Evolutionary conservation across 2,329 filamentous ascomycete species (phyloP).

Genomic region (Pezicula neosporulosa): DNA sequence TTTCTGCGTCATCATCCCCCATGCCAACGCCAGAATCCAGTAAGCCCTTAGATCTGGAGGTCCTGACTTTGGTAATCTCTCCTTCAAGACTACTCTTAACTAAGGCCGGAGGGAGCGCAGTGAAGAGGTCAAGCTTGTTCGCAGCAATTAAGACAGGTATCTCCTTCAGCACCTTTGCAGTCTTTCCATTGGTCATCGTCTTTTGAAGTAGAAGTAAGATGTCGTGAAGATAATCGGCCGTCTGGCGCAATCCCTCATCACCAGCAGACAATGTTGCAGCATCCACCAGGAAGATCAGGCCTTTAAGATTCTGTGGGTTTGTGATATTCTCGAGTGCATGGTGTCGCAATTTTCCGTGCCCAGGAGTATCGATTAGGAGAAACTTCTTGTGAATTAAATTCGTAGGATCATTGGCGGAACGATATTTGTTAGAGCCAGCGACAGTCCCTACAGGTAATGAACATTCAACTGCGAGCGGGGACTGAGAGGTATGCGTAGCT

Average conservation of each 20-base stretch:
- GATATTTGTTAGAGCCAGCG: constrained; percentile 58
- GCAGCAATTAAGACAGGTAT: constrained; percentile 81
- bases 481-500: constrained; percentile 57
- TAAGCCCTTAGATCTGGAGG: constrained; percentile 74
- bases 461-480: constrained; percentile 52
- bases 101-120: constrained; percentile 74
- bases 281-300: constrained; percentile 86
- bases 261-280: constrained; percentile 61
- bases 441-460: constrained; percentile 48
- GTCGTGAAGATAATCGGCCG: constrained; percentile 85
- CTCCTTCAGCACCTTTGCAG: constrained; percentile 52
- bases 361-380: constrained; percentile 82
- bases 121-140: constrained; percentile 96
- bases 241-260: constrained; percentile 61
- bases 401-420: constrained; percentile 62
- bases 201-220: constrained; percentile 80
- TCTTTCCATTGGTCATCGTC: constrained; percentile 53
- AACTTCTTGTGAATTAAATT: constrained; percentile 61
- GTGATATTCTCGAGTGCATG: constrained; percentile 54
- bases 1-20: constrained; percentile 61
- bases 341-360: constrained; percentile 88
- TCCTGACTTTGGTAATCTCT: constrained; percentile 76
- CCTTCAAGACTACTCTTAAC: constrained; percentile 74
- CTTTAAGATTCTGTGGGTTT: constrained; percentile 52
- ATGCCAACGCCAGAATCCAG: constrained; percentile 75